A percentile compares a stretch with the other conserved stretches of the same genome.
These are phyloP conservation scores for Aspergillus arachidicola DNA, from an alignment of 2,329 filamentous ascomycete genomes.

Conservation along the genomic window DNA sequence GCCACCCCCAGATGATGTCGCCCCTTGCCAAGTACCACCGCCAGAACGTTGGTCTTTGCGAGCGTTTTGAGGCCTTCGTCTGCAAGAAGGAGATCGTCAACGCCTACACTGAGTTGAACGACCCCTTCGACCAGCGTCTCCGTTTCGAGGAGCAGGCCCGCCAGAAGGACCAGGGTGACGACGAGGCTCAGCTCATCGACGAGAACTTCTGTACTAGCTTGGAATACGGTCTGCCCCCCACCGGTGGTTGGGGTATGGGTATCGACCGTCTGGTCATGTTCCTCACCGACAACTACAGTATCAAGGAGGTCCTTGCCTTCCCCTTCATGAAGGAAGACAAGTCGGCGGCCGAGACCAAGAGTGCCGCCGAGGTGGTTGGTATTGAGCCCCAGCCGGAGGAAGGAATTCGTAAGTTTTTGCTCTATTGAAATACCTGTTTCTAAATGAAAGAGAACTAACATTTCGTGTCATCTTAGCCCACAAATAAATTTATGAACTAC, in stretches of 20 bases:
- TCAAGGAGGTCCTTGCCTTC: slow-evolving; percentile 95
- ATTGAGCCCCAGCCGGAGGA: slow-evolving; percentile 63
- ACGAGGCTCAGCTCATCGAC: slow-evolving; percentile 93
- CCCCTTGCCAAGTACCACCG: slow-evolving; percentile 96
- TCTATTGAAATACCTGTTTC: slow-evolving; percentile 2
- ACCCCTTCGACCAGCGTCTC: slow-evolving; percentile 90
- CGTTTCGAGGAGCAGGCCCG: slow-evolving; percentile 92
- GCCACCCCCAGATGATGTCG: slow-evolving; percentile 87
- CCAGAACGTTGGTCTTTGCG: slow-evolving; percentile 77
- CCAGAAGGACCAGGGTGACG: slow-evolving; percentile 95
- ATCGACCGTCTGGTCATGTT: slow-evolving; percentile 95
- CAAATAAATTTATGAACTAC: slow-evolving; percentile 31
- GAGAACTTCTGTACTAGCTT: slow-evolving; percentile 92
- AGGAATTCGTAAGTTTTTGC: slow-evolving; percentile 53
- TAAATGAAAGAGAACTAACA: slow-evolving; percentile 24
- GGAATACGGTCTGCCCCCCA: slow-evolving; percentile 89
- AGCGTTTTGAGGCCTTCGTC: slow-evolving; percentile 97
- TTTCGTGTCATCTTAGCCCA: slow-evolving; percentile 28
- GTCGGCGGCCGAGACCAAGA: slow-evolving; percentile 47
- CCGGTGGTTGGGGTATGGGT: slow-evolving; percentile 94
- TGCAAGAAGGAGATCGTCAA: slow-evolving; percentile 97
- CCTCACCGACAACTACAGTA: slow-evolving; percentile 91
- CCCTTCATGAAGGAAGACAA: slow-evolving; percentile 95
- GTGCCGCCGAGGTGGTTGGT: slow-evolving; percentile 65
- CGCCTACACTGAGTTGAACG: slow-evolving; percentile 96